Evolutionary conservation across 805 yeast species (phyloP), one percentile per base, ranked within the genome.

Genomic region (Allodekkera sacchari): DNA sequence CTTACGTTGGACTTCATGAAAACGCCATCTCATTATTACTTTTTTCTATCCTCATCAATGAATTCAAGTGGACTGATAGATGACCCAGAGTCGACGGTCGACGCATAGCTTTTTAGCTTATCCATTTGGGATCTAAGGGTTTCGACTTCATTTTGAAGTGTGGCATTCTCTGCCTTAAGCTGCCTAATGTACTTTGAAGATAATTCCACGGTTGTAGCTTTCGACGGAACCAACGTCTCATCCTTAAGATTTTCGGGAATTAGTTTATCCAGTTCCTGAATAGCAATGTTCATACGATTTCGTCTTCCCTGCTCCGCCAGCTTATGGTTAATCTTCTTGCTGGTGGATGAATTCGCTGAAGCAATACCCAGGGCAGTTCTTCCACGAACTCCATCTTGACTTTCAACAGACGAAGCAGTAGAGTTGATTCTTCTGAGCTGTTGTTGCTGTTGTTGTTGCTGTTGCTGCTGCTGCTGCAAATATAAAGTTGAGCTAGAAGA

Each of bases 271-370:
- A 89, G 61, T 26, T 83, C 95, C 27, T 74, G 74, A 19, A 89
- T 76, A 0, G 96, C 97, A 34, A 65, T 60, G 53, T 92, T 92
- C 78, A 89, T 81, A 40, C 98, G 66, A 53, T 89, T 88, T 45
- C 98, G 71, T 32, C 98, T 68, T 11, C 95, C 97, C 56, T 92
- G 96, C 57, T 89, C 98, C 1, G 98, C 97, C 11, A 84, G 68
- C 52, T 89, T 88, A 56, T 89, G 98, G 25, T 74, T 72, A 2
- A 80, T 72, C 45, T 79, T 77, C 51, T 81, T 79, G 18, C 14
- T 24, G 7, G 35, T 36, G 18, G 22, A 18, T 3, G 47, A 33
- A 20, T 38, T 38, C 12, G 12, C 8, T 6, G 47, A 39, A 9
- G 36, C 18, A 5, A 28, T 15, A 9, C n/a, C n/a, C n/a, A n/a